Conservation (phyloP, 1,139 yeast genomes). For the Blastobotrys elegans region DNA sequence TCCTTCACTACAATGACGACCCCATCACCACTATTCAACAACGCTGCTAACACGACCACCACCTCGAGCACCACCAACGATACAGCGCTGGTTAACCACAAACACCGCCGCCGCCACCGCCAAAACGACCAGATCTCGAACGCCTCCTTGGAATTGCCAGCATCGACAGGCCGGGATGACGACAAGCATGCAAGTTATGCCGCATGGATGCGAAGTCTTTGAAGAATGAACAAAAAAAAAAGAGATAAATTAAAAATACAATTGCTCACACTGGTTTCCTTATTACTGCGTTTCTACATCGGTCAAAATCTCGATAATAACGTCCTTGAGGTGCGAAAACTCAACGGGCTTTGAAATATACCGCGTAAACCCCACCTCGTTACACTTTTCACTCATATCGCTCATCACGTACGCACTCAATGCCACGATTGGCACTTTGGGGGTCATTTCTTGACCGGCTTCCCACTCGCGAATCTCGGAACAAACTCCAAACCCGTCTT, state of each 20-base stretch:
- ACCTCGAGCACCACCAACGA: background rate
- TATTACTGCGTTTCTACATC: slow-evolving; percentile 14
- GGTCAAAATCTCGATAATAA: slow-evolving; percentile 15
- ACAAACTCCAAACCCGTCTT: slow-evolving; percentile 81
- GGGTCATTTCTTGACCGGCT: slow-evolving; percentile 52
- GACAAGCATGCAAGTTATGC: slow-evolving; percentile 1
- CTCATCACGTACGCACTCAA: slow-evolving; percentile 82
- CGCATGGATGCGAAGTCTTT: slow-evolving; percentile 8
- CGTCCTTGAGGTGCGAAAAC: slow-evolving; percentile 27
- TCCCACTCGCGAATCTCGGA: slow-evolving; percentile 76
- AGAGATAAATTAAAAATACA: background rate
- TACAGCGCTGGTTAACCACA: background rate
- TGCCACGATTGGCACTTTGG: slow-evolving; percentile 68
- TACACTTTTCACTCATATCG: slow-evolving; percentile 70
- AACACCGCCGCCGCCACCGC: background rate
- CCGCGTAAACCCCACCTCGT: slow-evolving; percentile 73
- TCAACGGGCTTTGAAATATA: slow-evolving; percentile 64
- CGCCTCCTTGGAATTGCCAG: too few relatives aligned
- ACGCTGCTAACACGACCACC: background rate
- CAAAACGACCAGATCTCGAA: background rate
- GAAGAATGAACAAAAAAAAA: background rate
- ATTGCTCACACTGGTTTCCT: background rate
- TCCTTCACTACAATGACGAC: background rate
- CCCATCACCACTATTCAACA: slow-evolving; percentile 4
- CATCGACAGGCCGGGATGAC: too few relatives aligned